Evolutionary conservation across 306 rosid genomes (phyloP).

Genomic region (Gynostemma pentaphyllum): DNA sequence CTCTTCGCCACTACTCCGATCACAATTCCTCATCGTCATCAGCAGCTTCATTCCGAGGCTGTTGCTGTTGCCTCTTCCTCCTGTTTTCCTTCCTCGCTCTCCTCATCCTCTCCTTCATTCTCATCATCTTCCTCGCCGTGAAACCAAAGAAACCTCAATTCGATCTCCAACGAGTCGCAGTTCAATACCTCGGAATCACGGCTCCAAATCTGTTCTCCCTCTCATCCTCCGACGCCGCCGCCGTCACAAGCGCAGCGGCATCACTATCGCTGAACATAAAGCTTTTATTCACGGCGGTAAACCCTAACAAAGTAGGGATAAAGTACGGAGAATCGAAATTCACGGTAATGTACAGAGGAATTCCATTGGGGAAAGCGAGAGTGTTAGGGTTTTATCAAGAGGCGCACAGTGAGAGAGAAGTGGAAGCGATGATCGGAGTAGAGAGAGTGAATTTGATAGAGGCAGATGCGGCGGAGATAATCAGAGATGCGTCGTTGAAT

Average conservation of each 20-base stretch:
- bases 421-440: constrained; percentile 64
- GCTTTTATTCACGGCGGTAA: constrained; percentile 56
- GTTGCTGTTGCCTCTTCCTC: constrained; percentile 89
- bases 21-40: constrained; percentile 32
- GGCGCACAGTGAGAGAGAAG: constrained; percentile 54
- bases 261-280: constrained; percentile 64
- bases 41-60: constrained; percentile 70
- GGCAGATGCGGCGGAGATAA: constrained; percentile 73
- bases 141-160: constrained; percentile 91
- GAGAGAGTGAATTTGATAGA: constrained; percentile 70
- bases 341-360: constrained; percentile 91
- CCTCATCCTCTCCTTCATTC: constrained; percentile 48
- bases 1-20: constrained; percentile 8
- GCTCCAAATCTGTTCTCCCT: constrained; percentile 24
- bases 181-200: constrained; percentile 73
- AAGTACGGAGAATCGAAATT: constrained; percentile 82
- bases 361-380: constrained; percentile 70
- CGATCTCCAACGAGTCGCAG: constrained; percentile 82
- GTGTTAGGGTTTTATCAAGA: constrained; percentile 79
- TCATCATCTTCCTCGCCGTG: constrained; percentile 65
- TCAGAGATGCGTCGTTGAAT: constrained; percentile 70
- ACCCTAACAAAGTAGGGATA: constrained; percentile 95
- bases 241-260: constrained; percentile 15
- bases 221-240: constrained; percentile 7
- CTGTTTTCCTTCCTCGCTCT: constrained; percentile 77